Percentiles rank a stretch among this genome's conserved stretches.
Conservation (phyloP, 352 stramenopile species). For the Phytopythium montanum region DNA sequence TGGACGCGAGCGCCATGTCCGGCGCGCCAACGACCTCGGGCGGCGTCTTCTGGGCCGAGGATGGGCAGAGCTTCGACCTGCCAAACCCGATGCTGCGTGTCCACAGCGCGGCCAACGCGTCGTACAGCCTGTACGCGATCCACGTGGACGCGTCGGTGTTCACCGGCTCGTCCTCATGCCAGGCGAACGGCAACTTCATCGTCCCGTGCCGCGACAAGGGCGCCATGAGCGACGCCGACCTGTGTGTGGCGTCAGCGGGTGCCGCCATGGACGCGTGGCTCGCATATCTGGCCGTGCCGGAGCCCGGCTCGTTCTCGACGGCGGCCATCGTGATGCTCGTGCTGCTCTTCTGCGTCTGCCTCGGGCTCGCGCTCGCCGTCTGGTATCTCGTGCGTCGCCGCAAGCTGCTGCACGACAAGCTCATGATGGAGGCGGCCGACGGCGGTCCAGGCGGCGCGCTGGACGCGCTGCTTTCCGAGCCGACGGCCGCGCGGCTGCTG, state of each 20-base stretch:
- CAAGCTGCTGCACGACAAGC: conserved; percentile 20
- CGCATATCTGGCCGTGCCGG: conserved; percentile 27
- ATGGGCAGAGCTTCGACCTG: conserved; percentile 45
- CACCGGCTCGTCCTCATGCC: conserved; percentile 39
- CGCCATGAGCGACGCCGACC: conserved; percentile 30
- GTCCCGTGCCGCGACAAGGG: conserved; percentile 56
- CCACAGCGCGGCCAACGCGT: conserved; percentile 25
- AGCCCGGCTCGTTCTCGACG: conserved; percentile 44
- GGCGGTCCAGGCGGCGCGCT: conserved; percentile 5
- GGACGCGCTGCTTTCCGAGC: conserved; percentile 6
- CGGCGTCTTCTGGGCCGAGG: conserved; percentile 59
- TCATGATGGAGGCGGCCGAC: conserved; percentile 5
- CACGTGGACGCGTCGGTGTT: conserved; percentile 46
- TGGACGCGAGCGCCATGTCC: conserved; percentile 29
- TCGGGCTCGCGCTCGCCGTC: conserved; percentile 29
- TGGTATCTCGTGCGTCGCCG: conserved; percentile 53
- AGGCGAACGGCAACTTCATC: conserved; percentile 53
- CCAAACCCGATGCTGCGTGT: conserved; percentile 47
- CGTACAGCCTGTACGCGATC: conserved; percentile 48
- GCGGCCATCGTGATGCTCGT: conserved; percentile 44
- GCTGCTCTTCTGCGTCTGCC: conserved; percentile 31
- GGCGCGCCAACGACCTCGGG: conserved; percentile 16
- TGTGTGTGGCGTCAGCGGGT: conserved; percentile 32
- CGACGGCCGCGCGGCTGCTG: conserved; percentile 3
- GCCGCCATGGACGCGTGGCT: conserved; percentile 62